Evolutionary conservation across 1,284 basidiomycete species (phyloP).

Genomic region (Agaricales sp.): DNA sequence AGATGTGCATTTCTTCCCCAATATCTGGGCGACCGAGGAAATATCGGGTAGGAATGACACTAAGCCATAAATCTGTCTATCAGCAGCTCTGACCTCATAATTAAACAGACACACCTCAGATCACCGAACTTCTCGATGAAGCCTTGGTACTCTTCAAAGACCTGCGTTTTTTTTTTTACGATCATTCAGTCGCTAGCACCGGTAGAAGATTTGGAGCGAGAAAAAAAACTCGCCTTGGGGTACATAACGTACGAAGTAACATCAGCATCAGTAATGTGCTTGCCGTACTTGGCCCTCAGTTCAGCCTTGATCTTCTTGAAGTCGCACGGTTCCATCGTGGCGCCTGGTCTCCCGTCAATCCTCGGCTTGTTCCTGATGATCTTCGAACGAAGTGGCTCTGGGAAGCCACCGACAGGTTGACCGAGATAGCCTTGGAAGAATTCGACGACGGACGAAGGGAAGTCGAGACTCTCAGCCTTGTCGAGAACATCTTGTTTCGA

Average conservation of each 20-base stretch:
- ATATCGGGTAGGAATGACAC: conserved; percentile 91
- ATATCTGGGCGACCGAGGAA: conserved; percentile 90
- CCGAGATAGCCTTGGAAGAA: conserved; percentile 99
- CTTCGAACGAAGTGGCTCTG: conserved; percentile 86
- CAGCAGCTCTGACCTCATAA: conserved; percentile 5
- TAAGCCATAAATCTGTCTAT: conserved; percentile 21
- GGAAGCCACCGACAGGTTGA: conserved; percentile 96
- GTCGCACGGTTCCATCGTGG: conserved; percentile 79
- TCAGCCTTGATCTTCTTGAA: conserved; percentile 96
- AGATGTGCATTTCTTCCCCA: conserved; percentile 94
- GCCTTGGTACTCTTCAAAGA: conserved; percentile 95
- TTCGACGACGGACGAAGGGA: conserved; percentile 93
- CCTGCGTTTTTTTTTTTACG: conserved; percentile 31
- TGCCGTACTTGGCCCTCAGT: conserved; percentile 88
- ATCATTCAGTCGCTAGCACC: neutral
- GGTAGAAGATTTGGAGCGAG: neutral
- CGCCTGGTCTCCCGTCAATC: conserved; percentile 90
- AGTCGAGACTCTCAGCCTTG: conserved; percentile 86
- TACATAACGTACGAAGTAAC: conserved; percentile 97
- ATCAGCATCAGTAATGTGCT: conserved; percentile 87
- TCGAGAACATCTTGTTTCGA: conserved; percentile 81
- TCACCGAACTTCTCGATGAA: conserved; percentile 96
- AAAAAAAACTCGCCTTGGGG: conserved; percentile 54
- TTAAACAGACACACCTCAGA: conserved; percentile 55
- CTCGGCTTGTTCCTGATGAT: conserved; percentile 92